A percentile compares a stretch with the other conserved stretches of the same genome.
phyloP scores from a whole-genome alignment of 208 protist genomes.

The Acanthamoeba healyi region DNA sequence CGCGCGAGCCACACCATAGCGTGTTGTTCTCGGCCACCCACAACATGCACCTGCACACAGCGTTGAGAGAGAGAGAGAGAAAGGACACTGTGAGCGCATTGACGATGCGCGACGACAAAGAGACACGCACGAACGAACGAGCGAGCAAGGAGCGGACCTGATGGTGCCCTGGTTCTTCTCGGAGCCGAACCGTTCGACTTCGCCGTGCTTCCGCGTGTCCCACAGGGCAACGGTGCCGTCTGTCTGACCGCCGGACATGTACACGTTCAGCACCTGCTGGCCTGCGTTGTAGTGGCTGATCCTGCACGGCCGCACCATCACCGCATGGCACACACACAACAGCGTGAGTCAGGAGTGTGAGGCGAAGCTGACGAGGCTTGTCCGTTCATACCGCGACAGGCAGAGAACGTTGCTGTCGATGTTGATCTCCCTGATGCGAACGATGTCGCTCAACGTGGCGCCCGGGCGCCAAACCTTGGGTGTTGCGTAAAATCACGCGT shows the following conservation, averaged over 20 bases:
- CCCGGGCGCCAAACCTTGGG: constrained; percentile 44
- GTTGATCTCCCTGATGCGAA: constrained; percentile 31
- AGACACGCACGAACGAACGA: not conserved
- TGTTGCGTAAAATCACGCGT: not conserved
- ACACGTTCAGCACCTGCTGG: constrained; percentile 49
- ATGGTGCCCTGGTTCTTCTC: constrained; percentile 66
- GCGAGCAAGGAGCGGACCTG: not conserved
- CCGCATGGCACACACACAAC: not conserved
- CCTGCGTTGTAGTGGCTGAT: constrained; percentile 56
- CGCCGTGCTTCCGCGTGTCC: constrained; percentile 34
- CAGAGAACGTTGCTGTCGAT: constrained; percentile 49
- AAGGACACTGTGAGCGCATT: no score
- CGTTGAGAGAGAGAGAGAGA: not conserved
- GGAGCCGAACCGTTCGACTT: constrained; percentile 14
- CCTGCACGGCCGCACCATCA: not conserved
- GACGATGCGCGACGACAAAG: no score
- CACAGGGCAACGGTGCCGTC: constrained; percentile 25
- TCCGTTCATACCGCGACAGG: not conserved
- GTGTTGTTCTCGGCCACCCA: constrained; percentile 66
- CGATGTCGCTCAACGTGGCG: constrained; percentile 26
- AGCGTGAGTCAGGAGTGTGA: not conserved
- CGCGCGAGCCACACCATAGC: constrained; percentile 53
- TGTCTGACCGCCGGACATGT: constrained; percentile 35
- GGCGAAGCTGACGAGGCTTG: no score
- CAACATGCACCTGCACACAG: not conserved